Conservation (phyloP, 2,329 filamentous ascomycete species). For the Achaetomium macrosporum region DNA sequence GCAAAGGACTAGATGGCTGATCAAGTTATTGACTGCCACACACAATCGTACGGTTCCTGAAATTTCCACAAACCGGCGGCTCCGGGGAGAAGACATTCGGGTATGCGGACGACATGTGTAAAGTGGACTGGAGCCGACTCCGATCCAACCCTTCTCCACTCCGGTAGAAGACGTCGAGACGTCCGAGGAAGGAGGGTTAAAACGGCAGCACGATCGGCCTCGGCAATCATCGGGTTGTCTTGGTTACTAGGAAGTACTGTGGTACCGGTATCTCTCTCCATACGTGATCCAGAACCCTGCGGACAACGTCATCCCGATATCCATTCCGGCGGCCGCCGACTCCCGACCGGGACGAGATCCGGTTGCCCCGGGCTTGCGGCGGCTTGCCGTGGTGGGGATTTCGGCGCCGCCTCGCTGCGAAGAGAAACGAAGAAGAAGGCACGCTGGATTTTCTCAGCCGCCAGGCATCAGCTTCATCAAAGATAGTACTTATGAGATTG, state of each 20-base stretch:
- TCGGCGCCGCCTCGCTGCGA: not conserved
- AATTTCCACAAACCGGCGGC: constrained; percentile 11
- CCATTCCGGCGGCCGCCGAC: constrained; percentile 9
- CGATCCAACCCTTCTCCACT: not conserved
- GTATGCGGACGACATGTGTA: no score
- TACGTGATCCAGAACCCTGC: no score
- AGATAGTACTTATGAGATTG: no score
- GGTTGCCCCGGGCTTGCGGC: not conserved
- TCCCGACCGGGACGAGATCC: constrained; percentile 7
- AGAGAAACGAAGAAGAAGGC: not conserved
- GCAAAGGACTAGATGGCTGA: not conserved
- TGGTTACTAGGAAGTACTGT: no score
- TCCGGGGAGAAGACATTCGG: not conserved
- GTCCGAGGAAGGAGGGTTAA: not conserved
- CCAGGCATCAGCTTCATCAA: not conserved
- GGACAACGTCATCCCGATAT: not conserved
- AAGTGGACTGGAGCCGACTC: not conserved
- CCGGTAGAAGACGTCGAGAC: constrained; percentile 1
- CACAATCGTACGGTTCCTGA: not conserved
- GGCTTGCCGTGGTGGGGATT: not conserved
- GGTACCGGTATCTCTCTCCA: no score
- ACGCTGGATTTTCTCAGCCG: not conserved
- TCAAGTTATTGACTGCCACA: constrained; percentile 6
- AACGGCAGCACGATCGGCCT: not conserved
- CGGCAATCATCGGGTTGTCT: constrained; percentile 2